Base-by-base conservation (phyloP, 805 yeast species). In the Wickerhamiella slavikovae region DNA sequence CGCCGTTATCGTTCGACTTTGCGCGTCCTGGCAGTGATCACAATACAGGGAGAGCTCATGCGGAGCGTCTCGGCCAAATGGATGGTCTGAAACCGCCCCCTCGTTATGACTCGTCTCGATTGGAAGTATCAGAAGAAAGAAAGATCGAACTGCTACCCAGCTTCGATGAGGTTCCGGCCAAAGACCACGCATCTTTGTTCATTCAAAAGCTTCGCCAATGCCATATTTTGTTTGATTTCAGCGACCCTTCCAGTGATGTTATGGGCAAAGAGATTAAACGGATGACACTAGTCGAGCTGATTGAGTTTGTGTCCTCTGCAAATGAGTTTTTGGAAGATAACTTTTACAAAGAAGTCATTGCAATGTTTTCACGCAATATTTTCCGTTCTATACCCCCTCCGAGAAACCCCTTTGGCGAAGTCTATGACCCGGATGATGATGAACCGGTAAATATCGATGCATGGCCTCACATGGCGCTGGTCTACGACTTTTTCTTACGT, bases 391-490 rank as follows among this genome's bases (percentile, higher is more conserved):
- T 89, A 28, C 96, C 98, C 3, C 98, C 98, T 1, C 95, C 96
- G 1, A 93, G 83, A 22, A 89, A 89, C 49, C 96, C 96, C 4
- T 66, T 83, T 27, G 98, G 98, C 22, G 98, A 89, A 39, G 67
- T 85, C 23, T 89, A 67, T 52, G 98, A 89, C 45, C 98, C 98
- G 1, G 98, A 89, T 54, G 98, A 89, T 55, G 98, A 89, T 57
- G 98, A 89, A 54, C 96, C 96, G 3, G 92, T 89, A 22, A 70
- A 71, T 43, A 96, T 89, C 50, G 68, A 85, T 38, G 83, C 95
- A 7, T 89, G 98, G 98, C 93, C 96, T 9, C 98, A 89, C 51
- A 89, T 89, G 96, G 92, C 80, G 53, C 66, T 82, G 25, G 92
- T 83, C 19, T 89, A 89, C 56, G 96, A 89, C 52, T 80, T 89